Conservation (phyloP, 768 basidiomycete genomes). For the Psilocybe sp. region DNA sequence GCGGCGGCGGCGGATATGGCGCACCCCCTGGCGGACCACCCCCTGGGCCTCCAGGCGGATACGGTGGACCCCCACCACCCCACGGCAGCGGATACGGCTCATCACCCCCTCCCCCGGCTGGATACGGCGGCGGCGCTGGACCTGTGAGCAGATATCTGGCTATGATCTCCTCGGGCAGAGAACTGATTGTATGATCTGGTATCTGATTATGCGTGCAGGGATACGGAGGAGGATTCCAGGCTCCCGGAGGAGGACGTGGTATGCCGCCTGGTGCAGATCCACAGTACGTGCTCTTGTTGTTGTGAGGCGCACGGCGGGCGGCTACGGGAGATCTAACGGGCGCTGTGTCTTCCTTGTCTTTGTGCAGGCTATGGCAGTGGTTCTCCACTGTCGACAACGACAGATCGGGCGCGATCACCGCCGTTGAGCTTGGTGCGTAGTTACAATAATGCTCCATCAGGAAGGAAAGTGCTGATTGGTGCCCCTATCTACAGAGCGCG, state of each 20-base stretch:
- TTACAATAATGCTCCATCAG: no score
- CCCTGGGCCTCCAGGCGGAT: conserved; percentile 6
- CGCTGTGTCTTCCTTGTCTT: not conserved
- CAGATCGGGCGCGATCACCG: conserved; percentile 64
- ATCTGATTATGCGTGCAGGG: conserved; percentile 16
- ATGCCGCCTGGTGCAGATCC: conserved; percentile 72
- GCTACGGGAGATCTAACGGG: not conserved
- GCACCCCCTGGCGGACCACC: conserved; percentile 7
- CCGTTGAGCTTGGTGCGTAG: conserved; percentile 63
- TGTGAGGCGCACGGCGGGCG: not conserved
- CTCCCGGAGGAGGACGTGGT: conserved; percentile 31
- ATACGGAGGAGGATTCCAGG: conserved; percentile 38
- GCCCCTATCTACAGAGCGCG: conserved; percentile 31
- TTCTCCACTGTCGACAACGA: conserved; percentile 69
- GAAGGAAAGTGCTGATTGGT: no score
- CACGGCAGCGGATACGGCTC: conserved; percentile 5
- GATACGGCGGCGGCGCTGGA: conserved; percentile 16
- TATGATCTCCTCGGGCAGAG: no score
- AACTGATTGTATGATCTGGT: not conserved
- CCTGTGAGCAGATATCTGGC: not conserved
- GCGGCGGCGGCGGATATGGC: conserved; percentile 9
- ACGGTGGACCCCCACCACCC: conserved; percentile 18
- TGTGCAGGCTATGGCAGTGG: conserved; percentile 66
- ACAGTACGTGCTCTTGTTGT: conserved; percentile 45
- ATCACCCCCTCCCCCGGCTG: conserved; percentile 18